Evolutionary conservation across 2,329 filamentous ascomycete genomes (phyloP).

Genomic region (Metarhizium sp.): DNA sequence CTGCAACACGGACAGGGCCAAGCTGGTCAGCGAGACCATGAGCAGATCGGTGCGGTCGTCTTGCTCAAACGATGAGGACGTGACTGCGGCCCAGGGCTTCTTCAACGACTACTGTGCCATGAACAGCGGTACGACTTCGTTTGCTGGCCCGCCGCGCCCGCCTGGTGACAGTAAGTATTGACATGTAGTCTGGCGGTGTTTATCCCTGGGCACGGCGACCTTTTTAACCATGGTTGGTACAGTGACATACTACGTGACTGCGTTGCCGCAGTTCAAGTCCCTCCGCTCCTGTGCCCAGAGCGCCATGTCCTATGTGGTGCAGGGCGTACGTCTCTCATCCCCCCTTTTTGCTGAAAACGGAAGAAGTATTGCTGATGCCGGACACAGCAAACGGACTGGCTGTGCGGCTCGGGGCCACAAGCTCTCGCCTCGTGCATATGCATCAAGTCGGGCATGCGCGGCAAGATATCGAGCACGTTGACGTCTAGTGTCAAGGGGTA

Average conservation of each 20-base stretch:
- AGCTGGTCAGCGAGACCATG: slow-evolving; percentile 31
- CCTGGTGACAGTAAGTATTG: slow-evolving; percentile 42
- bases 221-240: too few relatives aligned
- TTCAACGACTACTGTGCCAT: slow-evolving; percentile 44
- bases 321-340: slow-evolving; percentile 22
- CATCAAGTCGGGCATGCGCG: slow-evolving; percentile 37
- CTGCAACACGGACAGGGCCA: slow-evolving; percentile 40
- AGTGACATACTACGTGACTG: slow-evolving; percentile 48
- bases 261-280: slow-evolving; percentile 34
- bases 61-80: slow-evolving; percentile 36
- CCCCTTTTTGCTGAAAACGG: too few relatives aligned
- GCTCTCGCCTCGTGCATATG: slow-evolving; percentile 44
- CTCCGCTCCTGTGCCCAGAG: slow-evolving; percentile 35
- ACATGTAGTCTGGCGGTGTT: slow-evolving; percentile 1
- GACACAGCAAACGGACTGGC: slow-evolving; percentile 22
- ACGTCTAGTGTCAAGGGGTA: slow-evolving; percentile 32
- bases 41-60: slow-evolving; percentile 30
- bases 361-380: too few relatives aligned
- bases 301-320: slow-evolving; percentile 32
- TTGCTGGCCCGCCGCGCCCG: slow-evolving; percentile 34
- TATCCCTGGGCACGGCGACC: too few relatives aligned
- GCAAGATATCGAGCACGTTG: slow-evolving; percentile 31
- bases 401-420: slow-evolving; percentile 36
- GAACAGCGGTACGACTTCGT: slow-evolving; percentile 37
- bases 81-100: slow-evolving; percentile 38